phyloP scores from a whole-genome alignment of 305 asterid genomes.

The Solanum chacoense region DNA sequence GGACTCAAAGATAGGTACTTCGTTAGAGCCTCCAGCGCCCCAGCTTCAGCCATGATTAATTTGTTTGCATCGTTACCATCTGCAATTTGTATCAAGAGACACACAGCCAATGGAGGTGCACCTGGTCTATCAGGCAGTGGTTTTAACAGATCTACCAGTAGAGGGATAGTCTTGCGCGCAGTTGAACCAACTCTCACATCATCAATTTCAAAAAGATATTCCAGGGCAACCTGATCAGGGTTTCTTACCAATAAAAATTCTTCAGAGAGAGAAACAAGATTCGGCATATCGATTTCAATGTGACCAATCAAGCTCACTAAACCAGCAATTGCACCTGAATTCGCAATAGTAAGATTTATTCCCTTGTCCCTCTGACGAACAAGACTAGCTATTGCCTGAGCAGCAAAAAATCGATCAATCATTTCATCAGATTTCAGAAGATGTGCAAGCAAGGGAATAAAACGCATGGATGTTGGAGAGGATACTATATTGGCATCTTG shows the following conservation, averaged over 20 bases:
- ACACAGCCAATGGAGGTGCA: slow-evolving; percentile 67
- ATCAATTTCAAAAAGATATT: slow-evolving; percentile 56
- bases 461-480: slow-evolving; percentile 41
- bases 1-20: slow-evolving; percentile 85
- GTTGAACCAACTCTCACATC: slow-evolving; percentile 63
- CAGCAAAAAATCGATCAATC: slow-evolving; percentile 62
- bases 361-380: slow-evolving; percentile 51
- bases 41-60: slow-evolving; percentile 78
- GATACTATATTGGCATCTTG: slow-evolving; percentile 49
- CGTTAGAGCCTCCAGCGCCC: slow-evolving; percentile 66
- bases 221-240: slow-evolving; percentile 68
- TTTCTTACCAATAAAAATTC: slow-evolving; percentile 59
- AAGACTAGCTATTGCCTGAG: slow-evolving; percentile 82
- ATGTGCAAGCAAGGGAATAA: slow-evolving; percentile 42
- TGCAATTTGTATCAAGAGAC: slow-evolving; percentile 61
- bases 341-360: slow-evolving; percentile 59
- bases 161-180: slow-evolving; percentile 64
- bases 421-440: slow-evolving; percentile 63
- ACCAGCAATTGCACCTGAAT: slow-evolving; percentile 68
- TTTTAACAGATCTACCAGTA: slow-evolving; percentile 73
- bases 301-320: slow-evolving; percentile 56
- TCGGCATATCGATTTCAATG: slow-evolving; percentile 52
- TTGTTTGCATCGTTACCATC: slow-evolving; percentile 65
- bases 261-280: slow-evolving; percentile 56
- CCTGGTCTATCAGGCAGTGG: slow-evolving; percentile 86